A percentile compares a stretch with the other conserved stretches of the same genome.
These are phyloP conservation scores for Aspergillus transmontanensis DNA, from an alignment of 2,329 filamentous ascomycete genomes.

Conservation along the genomic window DNA sequence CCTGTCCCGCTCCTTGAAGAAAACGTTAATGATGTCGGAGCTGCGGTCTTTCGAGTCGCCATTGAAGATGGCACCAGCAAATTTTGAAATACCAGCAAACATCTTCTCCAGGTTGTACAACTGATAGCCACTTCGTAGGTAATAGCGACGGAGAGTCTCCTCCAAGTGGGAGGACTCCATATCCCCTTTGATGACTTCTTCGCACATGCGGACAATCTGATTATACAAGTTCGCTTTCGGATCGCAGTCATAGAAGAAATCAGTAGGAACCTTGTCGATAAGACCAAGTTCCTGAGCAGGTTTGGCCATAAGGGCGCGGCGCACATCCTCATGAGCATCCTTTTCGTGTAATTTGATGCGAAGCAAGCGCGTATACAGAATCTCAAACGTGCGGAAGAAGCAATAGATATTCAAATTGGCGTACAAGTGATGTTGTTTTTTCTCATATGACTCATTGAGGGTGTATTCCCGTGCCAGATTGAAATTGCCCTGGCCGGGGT, in stretches of 20 bases:
- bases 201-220: slow-evolving; percentile 81
- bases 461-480: slow-evolving; percentile 67
- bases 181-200: slow-evolving; percentile 81
- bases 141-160: slow-evolving; percentile 88
- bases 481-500: slow-evolving; percentile 60
- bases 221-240: slow-evolving; percentile 76
- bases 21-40: slow-evolving; percentile 83
- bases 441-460: slow-evolving; percentile 76
- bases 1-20: slow-evolving; percentile 76
- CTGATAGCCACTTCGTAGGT: slow-evolving; percentile 87
- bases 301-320: slow-evolving; percentile 72
- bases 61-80: slow-evolving; percentile 80
- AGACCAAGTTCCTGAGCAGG: slow-evolving; percentile 83
- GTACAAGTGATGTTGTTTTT: slow-evolving; percentile 85
- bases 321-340: slow-evolving; percentile 72
- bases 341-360: slow-evolving; percentile 80
- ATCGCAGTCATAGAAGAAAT: slow-evolving; percentile 72
- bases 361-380: slow-evolving; percentile 81
- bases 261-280: slow-evolving; percentile 71
- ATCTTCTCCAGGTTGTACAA: slow-evolving; percentile 92
- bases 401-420: slow-evolving; percentile 89
- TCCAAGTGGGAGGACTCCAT: slow-evolving; percentile 83
- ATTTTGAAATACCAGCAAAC: slow-evolving; percentile 76
- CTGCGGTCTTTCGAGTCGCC: slow-evolving; percentile 91
- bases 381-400: slow-evolving; percentile 91